A percentile compares a stretch with the other conserved stretches of the same genome.
Conservation (phyloP, 169 alveolate genomes). For the Hammondia hammondi region DNA sequence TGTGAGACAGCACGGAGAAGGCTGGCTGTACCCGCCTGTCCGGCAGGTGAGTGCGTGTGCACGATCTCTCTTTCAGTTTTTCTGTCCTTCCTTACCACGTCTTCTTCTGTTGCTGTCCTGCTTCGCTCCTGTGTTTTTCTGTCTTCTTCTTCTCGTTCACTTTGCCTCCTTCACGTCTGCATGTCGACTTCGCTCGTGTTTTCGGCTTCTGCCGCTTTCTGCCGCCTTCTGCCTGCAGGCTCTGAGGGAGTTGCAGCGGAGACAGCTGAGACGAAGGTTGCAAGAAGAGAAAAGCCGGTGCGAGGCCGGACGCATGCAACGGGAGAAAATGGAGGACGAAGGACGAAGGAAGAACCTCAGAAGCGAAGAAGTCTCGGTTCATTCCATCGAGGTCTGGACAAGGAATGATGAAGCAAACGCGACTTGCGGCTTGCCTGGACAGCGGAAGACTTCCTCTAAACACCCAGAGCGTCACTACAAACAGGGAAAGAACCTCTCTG, state of each 20-base stretch:
- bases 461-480: too few relatives aligned
- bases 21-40: constrained; percentile 59
- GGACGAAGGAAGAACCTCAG: not conserved
- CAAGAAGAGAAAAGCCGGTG: not conserved
- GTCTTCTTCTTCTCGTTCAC: not conserved
- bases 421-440: too few relatives aligned
- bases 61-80: not conserved
- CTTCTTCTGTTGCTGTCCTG: not conserved
- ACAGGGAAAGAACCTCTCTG: not conserved
- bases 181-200: not conserved
- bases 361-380: not conserved
- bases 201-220: too few relatives aligned
- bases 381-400: constrained; percentile 18
- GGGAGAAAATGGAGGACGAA: too few relatives aligned
- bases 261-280: not conserved
- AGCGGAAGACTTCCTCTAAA: too few relatives aligned
- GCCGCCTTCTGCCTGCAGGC: not conserved
- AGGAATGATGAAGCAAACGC: not conserved
- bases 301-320: not conserved
- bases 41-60: constrained; percentile 34
- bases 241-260: not conserved
- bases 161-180: not conserved
- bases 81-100: not conserved
- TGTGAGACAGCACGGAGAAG: constrained; percentile 65
- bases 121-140: not conserved